Conservation (phyloP, 352 stramenopile species). For the Pythium folliculosum region DNA sequence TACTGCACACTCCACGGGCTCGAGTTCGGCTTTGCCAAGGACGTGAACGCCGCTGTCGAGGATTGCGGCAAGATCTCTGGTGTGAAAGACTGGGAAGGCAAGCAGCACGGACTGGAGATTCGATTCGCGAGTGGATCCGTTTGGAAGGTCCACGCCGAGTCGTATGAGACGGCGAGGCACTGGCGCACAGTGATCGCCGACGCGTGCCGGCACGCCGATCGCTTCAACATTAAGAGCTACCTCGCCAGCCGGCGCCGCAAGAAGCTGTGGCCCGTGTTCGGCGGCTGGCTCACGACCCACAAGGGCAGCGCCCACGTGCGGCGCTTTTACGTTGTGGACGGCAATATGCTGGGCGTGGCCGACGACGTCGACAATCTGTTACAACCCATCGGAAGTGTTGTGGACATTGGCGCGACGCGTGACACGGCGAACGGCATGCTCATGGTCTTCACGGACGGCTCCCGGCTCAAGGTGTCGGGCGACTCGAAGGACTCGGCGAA, state of each 20-base stretch:
- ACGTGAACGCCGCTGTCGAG: constrained; percentile 66
- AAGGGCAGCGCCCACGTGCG: constrained; percentile 47
- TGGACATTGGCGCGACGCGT: constrained; percentile 61
- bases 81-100: constrained; percentile 69
- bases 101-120: constrained; percentile 71
- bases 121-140: constrained; percentile 60
- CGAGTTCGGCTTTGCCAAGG: constrained; percentile 71
- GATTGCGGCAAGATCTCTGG: constrained; percentile 60
- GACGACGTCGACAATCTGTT: constrained; percentile 83
- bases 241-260: constrained; percentile 65
- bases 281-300: constrained; percentile 76
- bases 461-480: constrained; percentile 64
- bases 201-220: constrained; percentile 47
- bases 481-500: constrained; percentile 72
- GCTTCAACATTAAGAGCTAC: constrained; percentile 73
- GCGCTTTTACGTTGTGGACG: constrained; percentile 81
- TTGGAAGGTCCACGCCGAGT: constrained; percentile 75
- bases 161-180: constrained; percentile 75
- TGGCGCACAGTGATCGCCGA: constrained; percentile 70
- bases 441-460: constrained; percentile 58
- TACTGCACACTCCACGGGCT: constrained; percentile 81
- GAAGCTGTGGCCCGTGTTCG: constrained; percentile 66
- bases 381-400: constrained; percentile 59
- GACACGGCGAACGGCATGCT: constrained; percentile 72
- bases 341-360: constrained; percentile 61